Evolutionary conservation across 2,329 filamentous ascomycete species (phyloP), one percentile per base, ranked within the genome.

Genomic region (Fusarium continuum): DNA sequence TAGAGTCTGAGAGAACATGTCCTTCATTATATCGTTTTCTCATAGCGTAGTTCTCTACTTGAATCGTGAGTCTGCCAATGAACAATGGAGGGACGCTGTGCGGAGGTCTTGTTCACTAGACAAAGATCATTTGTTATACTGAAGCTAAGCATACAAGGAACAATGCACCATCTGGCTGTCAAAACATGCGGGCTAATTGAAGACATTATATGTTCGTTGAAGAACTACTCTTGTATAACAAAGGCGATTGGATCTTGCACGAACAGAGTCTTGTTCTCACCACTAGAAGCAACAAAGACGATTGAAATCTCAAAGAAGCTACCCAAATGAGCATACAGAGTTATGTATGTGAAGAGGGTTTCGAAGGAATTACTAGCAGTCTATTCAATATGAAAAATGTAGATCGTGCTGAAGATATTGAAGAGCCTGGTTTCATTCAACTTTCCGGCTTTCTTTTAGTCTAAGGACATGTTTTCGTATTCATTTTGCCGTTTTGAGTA

Each of bases 1-100:
- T 8, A 11, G 22, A 55, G 3, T 11, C 28, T 36, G 22, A 32
- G 13, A 23, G 23, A 20, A 19, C n/a, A 23, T 26, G 26, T n/a
- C 19, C 11, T 38, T 9, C 20, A 8, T 55, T 60, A 60, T 61
- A 43, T 60, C 13, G n/a, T 19, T 47, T 16, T 19, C 31, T 28
- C n/a, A 9, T 39, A 8, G 8, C 17, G 3, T 13, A 9, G 19
- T 20, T 8, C 10, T 9, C 29, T 11, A 16, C 25, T 31, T 17
- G 3, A 34, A 14, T 22, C 13, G 1, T 14, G 41, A 46, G n/a
- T 23, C 28, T 13, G 22, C 22, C 31, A 19, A 8, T 47, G 35
- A 41, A 55, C 55, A 55, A 47, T 20, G 10, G 13, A 9, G 34
- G 9, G 11, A 10, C 13, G 20, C 44, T 58, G 29, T 44, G 28